A percentile compares a stretch with the other conserved stretches of the same genome.
phyloP scores from a whole-genome alignment of 768 basidiomycete species.

The Mycena belliarum region DNA sequence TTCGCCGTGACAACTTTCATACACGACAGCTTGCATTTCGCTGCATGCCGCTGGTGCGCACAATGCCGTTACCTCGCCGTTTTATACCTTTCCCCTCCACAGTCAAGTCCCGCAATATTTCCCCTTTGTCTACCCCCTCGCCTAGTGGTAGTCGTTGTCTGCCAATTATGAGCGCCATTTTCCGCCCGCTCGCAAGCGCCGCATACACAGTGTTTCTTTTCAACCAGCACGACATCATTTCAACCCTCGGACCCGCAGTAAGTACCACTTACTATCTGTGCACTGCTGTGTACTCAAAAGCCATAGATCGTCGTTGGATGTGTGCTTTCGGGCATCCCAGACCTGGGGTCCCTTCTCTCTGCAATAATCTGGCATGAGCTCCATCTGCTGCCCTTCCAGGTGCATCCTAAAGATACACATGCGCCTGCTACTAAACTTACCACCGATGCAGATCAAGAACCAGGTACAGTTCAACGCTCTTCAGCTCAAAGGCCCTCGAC shows the following conservation, averaged over 20 bases:
- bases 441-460: background rate
- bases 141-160: no score
- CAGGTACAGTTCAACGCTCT: background rate
- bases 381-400: constrained; percentile 14
- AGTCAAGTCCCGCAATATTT: no score
- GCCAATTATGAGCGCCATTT: background rate
- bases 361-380: constrained; percentile 15
- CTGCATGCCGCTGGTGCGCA: no score
- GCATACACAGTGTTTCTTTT: background rate
- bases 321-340: constrained; percentile 10
- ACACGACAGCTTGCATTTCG: no score
- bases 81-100: no score
- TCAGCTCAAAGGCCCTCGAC: no score
- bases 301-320: constrained; percentile 12
- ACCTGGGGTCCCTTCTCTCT: background rate
- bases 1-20: no score
- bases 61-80: no score
- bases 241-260: background rate
- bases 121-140: no score
- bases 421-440: no score
- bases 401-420: background rate
- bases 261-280: no score
- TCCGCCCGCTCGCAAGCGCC: background rate
- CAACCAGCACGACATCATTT: constrained; percentile 3
- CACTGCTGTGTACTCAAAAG: background rate